Conservation (phyloP, 768 basidiomycete genomes). For the Lyophyllum atratum region DNA sequence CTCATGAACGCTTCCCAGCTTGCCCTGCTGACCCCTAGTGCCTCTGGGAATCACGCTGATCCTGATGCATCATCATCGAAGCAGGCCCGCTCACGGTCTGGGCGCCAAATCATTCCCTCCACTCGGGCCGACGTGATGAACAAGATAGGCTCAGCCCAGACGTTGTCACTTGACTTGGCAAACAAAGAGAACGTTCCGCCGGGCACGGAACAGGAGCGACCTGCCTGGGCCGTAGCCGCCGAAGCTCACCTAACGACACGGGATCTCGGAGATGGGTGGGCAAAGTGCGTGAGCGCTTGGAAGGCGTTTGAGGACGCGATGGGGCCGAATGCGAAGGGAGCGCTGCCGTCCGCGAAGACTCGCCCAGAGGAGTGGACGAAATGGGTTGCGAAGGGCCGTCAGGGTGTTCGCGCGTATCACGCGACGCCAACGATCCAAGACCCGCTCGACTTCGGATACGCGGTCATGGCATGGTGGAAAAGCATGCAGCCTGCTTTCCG, state of each 20-base stretch:
- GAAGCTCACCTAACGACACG: constrained; percentile 2
- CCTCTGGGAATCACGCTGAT: neutral
- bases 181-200: constrained; percentile 9
- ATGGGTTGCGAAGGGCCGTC: neutral
- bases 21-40: too few species aligned
- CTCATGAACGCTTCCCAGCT: too few species aligned
- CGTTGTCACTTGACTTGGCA: neutral
- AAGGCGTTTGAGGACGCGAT: neutral
- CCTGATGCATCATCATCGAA: neutral
- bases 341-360: neutral
- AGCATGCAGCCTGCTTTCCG: constrained; percentile 13
- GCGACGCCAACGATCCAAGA: constrained; percentile 4
- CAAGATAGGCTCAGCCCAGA: constrained; percentile 3
- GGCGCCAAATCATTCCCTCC: neutral
- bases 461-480: constrained; percentile 12
- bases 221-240: neutral
- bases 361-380: constrained; percentile 5
- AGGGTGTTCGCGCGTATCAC: constrained; percentile 1
- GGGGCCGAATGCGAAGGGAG: neutral
- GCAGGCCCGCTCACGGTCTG: neutral
- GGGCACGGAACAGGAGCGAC: neutral
- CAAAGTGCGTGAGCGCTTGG: constrained; percentile 9
- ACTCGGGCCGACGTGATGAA: constrained; percentile 7
- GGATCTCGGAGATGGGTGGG: constrained; percentile 14
- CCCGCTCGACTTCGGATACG: constrained; percentile 11